A percentile compares a stretch with the other conserved stretches of the same genome.
Conservation (phyloP, 2,329 filamentous ascomycete species). For the Achaetomium macrosporum region DNA sequence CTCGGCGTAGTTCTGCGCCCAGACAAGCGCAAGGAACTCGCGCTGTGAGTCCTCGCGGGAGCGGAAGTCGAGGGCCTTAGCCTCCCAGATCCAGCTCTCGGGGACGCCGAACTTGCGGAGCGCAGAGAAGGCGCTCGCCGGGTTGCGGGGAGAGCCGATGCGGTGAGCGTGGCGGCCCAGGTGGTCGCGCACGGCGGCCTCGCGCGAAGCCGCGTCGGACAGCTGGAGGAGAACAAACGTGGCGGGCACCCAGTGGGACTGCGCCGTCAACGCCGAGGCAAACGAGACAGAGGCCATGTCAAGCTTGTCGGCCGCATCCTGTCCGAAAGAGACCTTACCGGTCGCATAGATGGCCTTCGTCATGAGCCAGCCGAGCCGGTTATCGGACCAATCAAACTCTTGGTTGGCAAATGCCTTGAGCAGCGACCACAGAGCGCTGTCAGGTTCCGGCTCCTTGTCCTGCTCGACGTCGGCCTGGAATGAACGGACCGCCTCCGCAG, state of each 20-base stretch:
- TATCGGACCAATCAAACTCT: constrained; percentile 62
- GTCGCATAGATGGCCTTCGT: constrained; percentile 57
- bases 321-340: constrained; percentile 47
- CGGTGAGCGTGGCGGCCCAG: constrained; percentile 64
- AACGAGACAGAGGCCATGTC: constrained; percentile 64
- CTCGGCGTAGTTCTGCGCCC: constrained; percentile 68
- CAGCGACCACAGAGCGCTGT: constrained; percentile 68
- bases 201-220: constrained; percentile 55
- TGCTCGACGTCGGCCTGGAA: constrained; percentile 70
- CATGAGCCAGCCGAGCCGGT: constrained; percentile 79
- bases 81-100: constrained; percentile 74
- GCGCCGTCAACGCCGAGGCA: constrained; percentile 55
- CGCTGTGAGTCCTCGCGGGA: constrained; percentile 61
- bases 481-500: constrained; percentile 65
- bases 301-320: constrained; percentile 52
- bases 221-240: constrained; percentile 75
- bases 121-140: constrained; percentile 53
- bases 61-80: constrained; percentile 77
- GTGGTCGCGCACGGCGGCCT: constrained; percentile 64
- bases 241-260: constrained; percentile 63
- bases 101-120: constrained; percentile 65
- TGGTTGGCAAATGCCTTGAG: constrained; percentile 71
- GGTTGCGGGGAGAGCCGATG: constrained; percentile 52
- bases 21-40: constrained; percentile 75
- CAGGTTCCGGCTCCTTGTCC: constrained; percentile 61